phyloP scores from a whole-genome alignment of 306 rosid genomes.

The Erythrophleum fordii region DNA sequence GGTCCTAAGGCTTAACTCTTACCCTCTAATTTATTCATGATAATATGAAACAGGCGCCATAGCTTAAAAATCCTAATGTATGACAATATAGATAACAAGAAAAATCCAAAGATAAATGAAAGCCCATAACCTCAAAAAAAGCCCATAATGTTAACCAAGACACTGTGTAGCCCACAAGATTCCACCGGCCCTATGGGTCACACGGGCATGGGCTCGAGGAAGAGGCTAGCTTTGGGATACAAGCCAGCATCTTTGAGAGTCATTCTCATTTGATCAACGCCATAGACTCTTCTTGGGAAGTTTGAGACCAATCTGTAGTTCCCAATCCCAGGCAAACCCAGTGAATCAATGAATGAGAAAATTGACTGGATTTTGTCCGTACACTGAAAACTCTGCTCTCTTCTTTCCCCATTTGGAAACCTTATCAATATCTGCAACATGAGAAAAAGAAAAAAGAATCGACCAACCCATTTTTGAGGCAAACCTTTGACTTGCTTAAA shows the following conservation, averaged over 20 bases:
- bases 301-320: conserved; percentile 75
- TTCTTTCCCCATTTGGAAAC: conserved; percentile 91
- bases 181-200: neutral
- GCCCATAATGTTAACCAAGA: neutral
- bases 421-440: conserved; percentile 62
- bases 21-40: neutral
- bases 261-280: conserved; percentile 72
- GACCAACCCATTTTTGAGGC: no score
- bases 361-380: conserved; percentile 70
- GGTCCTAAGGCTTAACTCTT: neutral
- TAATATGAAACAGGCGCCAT: neutral
- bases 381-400: conserved; percentile 66
- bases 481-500: no score
- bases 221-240: conserved; percentile 74
- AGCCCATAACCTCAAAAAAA: neutral
- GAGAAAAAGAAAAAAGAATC: neutral
- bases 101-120: no score
- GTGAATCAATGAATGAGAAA: conserved; percentile 70
- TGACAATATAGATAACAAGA: neutral
- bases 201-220: conserved; percentile 58
- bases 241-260: conserved; percentile 76
- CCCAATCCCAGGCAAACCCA: conserved; percentile 55
- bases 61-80: neutral
- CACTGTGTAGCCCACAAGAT: neutral
- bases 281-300: conserved; percentile 78